Evolutionary conservation across 208 protist species (phyloP).

Genomic region (Pavlovales sp.): DNA sequence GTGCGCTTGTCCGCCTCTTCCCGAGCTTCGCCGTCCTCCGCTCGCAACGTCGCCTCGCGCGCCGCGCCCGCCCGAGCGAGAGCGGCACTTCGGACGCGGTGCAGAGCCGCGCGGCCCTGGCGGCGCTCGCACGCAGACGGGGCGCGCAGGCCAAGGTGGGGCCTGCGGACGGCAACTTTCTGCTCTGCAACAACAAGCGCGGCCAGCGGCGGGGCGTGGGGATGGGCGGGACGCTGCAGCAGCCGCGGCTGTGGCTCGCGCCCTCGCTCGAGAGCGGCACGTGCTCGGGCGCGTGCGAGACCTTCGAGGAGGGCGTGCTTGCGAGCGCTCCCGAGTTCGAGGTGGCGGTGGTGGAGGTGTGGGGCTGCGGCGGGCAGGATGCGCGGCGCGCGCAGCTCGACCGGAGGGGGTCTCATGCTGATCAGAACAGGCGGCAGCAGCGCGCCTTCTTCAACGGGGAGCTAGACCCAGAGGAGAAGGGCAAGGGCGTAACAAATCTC

Average conservation of each 20-base stretch:
- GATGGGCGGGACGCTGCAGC: not conserved
- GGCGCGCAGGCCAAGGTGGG: too few relatives aligned
- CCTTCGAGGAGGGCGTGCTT: not conserved
- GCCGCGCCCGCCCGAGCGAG: too few relatives aligned
- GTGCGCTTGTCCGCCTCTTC: not conserved
- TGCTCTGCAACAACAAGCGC: not conserved
- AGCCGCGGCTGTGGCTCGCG: not conserved
- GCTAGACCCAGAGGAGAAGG: not conserved
- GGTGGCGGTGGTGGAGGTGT: not conserved
- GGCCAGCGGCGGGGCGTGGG: not conserved
- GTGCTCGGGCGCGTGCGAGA: not conserved
- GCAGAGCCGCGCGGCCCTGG: not conserved
- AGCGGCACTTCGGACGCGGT: not conserved
- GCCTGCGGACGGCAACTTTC: not conserved
- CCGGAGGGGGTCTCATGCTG: not conserved
- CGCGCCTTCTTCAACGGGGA: not conserved
- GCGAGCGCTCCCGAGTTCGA: not conserved
- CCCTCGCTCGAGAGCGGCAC: not conserved
- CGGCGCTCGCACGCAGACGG: too few relatives aligned
- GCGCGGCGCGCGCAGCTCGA: not conserved
- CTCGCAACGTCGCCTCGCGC: too few relatives aligned
- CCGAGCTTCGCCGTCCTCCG: not conserved
- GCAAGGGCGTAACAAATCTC: too few relatives aligned
- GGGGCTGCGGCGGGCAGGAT: too few relatives aligned
- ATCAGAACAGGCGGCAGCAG: not conserved